Conservation (phyloP, 805 yeast species). For the Candida mattraensis region DNA sequence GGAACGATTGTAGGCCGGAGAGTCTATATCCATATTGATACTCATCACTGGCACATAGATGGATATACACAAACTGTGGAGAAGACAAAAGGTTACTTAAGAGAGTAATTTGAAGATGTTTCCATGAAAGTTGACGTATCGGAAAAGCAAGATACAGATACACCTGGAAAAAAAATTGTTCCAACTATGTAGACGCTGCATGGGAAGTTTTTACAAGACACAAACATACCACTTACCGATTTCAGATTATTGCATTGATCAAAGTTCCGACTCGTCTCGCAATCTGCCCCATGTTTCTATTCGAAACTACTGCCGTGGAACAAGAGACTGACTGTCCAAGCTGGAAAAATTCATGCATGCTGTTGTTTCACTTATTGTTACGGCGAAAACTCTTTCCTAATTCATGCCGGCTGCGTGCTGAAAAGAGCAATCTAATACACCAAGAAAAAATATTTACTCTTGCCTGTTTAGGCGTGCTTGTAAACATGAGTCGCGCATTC, state of each 20-base stretch:
- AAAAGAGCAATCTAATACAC: conserved; percentile 5
- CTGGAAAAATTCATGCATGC: neutral
- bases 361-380: conserved; percentile 11
- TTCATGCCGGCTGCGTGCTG: conserved; percentile 3
- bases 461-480: conserved; percentile 6
- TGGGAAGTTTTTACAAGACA: too few relatives aligned
- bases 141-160: too few relatives aligned
- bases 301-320: neutral
- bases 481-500: too few relatives aligned
- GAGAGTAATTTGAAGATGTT: too few relatives aligned
- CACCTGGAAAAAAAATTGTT: too few relatives aligned
- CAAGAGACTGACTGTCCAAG: neutral
- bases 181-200: too few relatives aligned
- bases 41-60: conserved; percentile 5
- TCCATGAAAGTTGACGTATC: too few relatives aligned
- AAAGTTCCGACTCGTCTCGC: neutral
- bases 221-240: too few relatives aligned
- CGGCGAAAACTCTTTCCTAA: conserved; percentile 1
- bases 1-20: conserved; percentile 21
- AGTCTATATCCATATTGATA: conserved; percentile 27
- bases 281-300: conserved; percentile 3
- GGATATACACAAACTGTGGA: neutral
- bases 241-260: conserved; percentile 8
- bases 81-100: neutral
- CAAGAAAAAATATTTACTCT: conserved; percentile 8